A percentile compares a stretch with the other conserved stretches of the same genome.
These are phyloP conservation scores for Candida sakaeoensis DNA, from an alignment of 805 yeast genomes.

Conservation along the genomic window DNA sequence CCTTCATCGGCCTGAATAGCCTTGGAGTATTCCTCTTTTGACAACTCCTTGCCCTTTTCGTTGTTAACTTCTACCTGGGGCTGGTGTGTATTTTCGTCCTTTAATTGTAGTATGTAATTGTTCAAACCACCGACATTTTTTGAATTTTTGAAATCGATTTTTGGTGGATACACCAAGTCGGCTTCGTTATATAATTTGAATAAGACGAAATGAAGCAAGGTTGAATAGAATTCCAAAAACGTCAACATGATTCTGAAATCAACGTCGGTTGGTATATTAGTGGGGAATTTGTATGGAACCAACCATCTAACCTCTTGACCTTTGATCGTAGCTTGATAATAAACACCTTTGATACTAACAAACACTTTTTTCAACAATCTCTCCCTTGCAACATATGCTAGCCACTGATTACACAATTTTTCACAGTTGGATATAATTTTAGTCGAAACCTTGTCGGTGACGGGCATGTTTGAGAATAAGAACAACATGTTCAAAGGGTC, in stretches of 20 bases:
- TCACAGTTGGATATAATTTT: conserved; percentile 86
- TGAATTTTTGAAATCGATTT: conserved; percentile 63
- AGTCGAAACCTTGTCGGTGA: conserved; percentile 76
- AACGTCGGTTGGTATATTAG: conserved; percentile 87
- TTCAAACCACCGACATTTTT: conserved; percentile 89
- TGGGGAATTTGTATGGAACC: conserved; percentile 95
- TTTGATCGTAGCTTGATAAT: conserved; percentile 82
- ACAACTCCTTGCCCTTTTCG: conserved; percentile 34
- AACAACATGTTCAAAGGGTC: conserved; percentile 95
- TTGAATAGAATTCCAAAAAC: conserved; percentile 92
- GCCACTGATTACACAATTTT: conserved; percentile 87
- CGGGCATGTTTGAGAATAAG: conserved; percentile 91
- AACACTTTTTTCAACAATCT: conserved; percentile 81
- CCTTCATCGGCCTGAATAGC: conserved; percentile 49
- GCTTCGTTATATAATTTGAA: conserved; percentile 82
- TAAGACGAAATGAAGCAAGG: conserved; percentile 82
- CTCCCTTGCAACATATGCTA: conserved; percentile 87
- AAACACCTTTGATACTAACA: conserved; percentile 95
- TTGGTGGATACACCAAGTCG: conserved; percentile 88
- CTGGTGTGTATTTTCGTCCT: conserved; percentile 30
- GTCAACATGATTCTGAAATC: conserved; percentile 97
- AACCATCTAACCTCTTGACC: conserved; percentile 97
- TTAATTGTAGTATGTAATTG: conserved; percentile 69
- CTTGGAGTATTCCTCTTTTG: conserved; percentile 39
- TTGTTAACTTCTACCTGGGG: conserved; percentile 17